Base-by-base conservation (phyloP, 805 yeast genomes). In the Wickerhamomyces sydowiorum region DNA sequence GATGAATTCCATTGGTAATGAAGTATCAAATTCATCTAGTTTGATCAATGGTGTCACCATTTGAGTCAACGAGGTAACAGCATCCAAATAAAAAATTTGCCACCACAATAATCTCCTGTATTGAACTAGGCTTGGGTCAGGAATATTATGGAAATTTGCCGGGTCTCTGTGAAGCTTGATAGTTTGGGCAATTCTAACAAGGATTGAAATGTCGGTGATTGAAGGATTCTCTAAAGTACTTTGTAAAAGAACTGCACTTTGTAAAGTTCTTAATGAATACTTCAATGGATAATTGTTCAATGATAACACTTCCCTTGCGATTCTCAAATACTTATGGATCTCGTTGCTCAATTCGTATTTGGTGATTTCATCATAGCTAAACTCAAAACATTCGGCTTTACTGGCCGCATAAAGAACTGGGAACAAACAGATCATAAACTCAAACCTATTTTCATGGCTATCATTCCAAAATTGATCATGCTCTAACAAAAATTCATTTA, bases 31-130 rank as follows among this genome's bases (percentile, higher is more conserved):
- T 50, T 77, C 82, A 40, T 70, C 75, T 30, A 65, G 59, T 43
- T 64, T 62, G 44, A 80, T 74, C 27, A 75, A 66, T 1, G 84
- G 85, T 0, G 78, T 71, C 25, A 75, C 56, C 53, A 78, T 70
- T 38, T 73, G 73, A 47, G 78, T 76, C 44, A 76, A 70, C 30
- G 82, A 70, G 8, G 79, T 73, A 45, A 75, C 65, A 4, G 76
- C 70, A 54, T 80, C 86, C 45, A 80, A 58, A 22, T 76, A 75
- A 46, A 78, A 77, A 7, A 80, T 74, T 30, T 77, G 79, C 84
- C 84, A 80, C 84, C 85, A 80, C n/a, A 80, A 54, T 40, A 77
- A 54, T 53, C 85, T 65, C 56, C 81, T 65, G 37, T 70, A 64
- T 45, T 76, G 78, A 7, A 79, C 69, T 19, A 70, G 64, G 40